phyloP scores from a whole-genome alignment of 106 monocot genomes.

The Acorus gramineus region DNA sequence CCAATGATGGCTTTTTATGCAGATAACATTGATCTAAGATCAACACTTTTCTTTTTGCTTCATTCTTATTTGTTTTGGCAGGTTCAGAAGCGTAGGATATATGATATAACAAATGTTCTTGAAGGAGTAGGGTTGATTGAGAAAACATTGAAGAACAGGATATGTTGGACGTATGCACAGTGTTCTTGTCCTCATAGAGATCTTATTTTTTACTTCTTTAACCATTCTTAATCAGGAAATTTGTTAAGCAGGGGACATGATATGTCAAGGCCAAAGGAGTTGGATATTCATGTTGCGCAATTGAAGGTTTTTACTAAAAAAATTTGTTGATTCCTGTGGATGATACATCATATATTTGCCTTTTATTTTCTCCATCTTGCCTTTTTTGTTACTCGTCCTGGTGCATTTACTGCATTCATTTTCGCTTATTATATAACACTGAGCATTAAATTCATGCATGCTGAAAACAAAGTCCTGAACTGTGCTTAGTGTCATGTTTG shows the following conservation, averaged over 20 bases:
- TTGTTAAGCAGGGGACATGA: slow-evolving; percentile 47
- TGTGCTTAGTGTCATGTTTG: neutral
- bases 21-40: too few relatives aligned
- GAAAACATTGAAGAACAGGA: slow-evolving; percentile 84
- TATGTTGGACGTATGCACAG: slow-evolving; percentile 66
- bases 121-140: slow-evolving; percentile 92
- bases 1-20: too few relatives aligned
- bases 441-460: too few relatives aligned
- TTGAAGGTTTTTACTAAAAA: slow-evolving; percentile 32
- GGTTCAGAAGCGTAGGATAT: slow-evolving; percentile 97
- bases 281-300: slow-evolving; percentile 35
- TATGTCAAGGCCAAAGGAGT: slow-evolving; percentile 67
- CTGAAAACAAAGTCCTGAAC: too few relatives aligned
- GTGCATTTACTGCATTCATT: too few relatives aligned
- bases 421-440: too few relatives aligned
- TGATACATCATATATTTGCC: neutral
- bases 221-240: slow-evolving; percentile 9
- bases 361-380: neutral
- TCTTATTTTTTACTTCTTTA: slow-evolving; percentile 1
- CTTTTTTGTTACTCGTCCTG: too few relatives aligned
- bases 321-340: neutral
- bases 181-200: neutral
- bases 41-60: neutral
- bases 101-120: slow-evolving; percentile 99
- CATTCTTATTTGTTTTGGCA: slow-evolving; percentile 15